Base-by-base conservation (phyloP, 352 stramenopile genomes). In the Pythium brachiatum region DNA sequence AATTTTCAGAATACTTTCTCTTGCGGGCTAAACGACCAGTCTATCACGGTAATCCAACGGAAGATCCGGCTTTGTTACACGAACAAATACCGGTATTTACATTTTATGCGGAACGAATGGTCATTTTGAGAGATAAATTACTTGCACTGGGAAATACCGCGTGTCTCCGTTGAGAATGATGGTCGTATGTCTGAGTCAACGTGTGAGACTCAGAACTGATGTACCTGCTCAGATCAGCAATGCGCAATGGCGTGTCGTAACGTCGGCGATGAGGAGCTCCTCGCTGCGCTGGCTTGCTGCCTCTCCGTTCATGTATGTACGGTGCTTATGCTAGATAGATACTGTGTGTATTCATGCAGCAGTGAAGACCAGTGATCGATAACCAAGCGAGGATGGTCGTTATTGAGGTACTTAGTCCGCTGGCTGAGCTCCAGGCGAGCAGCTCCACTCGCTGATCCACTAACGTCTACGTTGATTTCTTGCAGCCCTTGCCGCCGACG, bases 401-500 rank as follows among this genome's bases (percentile, higher is more conserved):
- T 9, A 34, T 9, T 34, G 29, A 9, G 5, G 29, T 34, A 34
- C 9, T 34, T 11, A 9, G 9, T 11, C 5, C 5, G 9, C 5
- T 11, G 5, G 29, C 5, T 11, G 9, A 34, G 29, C 29, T 34
- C 29, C 29, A 34, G 29, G 9, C 9, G 29, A 34, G 29, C 5
- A 34, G 29, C 29, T 34, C 29, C 9, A 9, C 29, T n/a, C n/a
- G n/a, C n/a, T n/a, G 29, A 34, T 11, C 5, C 29, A 34, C 29
- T 9, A 9, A 11, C 5, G 5, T 11, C 29, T 34, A 34, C 5
- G 29, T 34, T 5, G 39, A 2, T 7, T 16, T 46, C 41, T 48
- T 48, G 41, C 41, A 48, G 41, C 41, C 41, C n/a, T 27, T 48
- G 41, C 41, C 41, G 18, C 41, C 41, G n/a, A 48, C 41, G 20